Conservation (phyloP, 2,329 filamentous ascomycete genomes). For the Bisporella sp. region DNA sequence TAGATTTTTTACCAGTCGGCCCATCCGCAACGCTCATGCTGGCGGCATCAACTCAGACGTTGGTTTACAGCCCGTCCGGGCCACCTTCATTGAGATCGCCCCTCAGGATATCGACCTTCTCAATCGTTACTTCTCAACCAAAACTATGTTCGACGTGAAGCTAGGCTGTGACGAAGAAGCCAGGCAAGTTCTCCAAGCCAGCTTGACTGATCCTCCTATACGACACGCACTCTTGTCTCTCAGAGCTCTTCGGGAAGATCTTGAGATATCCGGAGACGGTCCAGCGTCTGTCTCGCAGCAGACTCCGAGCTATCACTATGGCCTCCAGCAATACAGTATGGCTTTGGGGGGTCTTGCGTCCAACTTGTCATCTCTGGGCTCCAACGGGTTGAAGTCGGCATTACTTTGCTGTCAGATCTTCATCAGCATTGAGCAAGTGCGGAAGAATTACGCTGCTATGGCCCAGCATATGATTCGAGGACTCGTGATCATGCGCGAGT, state of each 20-base stretch:
- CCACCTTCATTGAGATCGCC: constrained; percentile 17
- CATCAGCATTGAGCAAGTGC: constrained; percentile 40
- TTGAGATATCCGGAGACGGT: no score
- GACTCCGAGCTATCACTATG: no score
- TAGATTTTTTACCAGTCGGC: constrained; percentile 20
- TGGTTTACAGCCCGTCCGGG: constrained; percentile 14
- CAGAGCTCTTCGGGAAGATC: no score
- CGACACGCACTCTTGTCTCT: no score
- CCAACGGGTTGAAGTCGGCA: constrained; percentile 29
- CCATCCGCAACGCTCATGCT: constrained; percentile 14
- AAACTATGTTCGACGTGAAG: constrained; percentile 33
- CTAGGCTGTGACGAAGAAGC: constrained; percentile 33
- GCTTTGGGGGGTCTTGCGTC: constrained; percentile 34
- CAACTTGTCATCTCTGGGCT: constrained; percentile 28
- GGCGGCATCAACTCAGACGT: constrained; percentile 15
- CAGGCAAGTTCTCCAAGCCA: constrained; percentile 32
- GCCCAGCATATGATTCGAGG: constrained; percentile 36
- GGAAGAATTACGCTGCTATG: constrained; percentile 34
- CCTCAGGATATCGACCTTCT: constrained; percentile 29
- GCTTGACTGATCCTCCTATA: no score
- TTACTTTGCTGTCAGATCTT: constrained; percentile 40
- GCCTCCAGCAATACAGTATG: constrained; percentile 37
- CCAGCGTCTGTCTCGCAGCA: no score
- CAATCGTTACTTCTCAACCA: constrained; percentile 35
- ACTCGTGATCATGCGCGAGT: constrained; percentile 37